These are phyloP conservation scores for Plectosphaerella sp. DNA, from an alignment of 2,329 filamentous ascomycete genomes.

Conservation along the genomic window DNA sequence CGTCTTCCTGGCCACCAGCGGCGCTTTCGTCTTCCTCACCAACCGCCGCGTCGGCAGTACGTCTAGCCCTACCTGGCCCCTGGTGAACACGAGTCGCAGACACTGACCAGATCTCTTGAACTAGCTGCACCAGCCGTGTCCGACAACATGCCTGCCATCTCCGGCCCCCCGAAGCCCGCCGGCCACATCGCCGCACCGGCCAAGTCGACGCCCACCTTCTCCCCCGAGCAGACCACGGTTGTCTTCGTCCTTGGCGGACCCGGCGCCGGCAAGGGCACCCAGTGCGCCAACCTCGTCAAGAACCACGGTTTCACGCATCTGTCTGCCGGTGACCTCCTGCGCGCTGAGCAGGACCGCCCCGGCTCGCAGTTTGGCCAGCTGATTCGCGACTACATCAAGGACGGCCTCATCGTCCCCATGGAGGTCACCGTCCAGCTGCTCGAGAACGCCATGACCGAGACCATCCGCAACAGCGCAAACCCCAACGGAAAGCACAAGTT, in stretches of 20 bases:
- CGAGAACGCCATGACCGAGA: constrained; percentile 83
- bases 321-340: constrained; percentile 86
- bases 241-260: constrained; percentile 95
- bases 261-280: constrained; percentile 93
- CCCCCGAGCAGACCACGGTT: constrained; percentile 74
- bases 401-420: constrained; percentile 97
- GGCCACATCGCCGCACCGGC: constrained; percentile 41
- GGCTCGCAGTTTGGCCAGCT: constrained; percentile 87
- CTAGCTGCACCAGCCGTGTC: constrained; percentile 7
- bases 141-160: constrained; percentile 32
- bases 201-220: constrained; percentile 66
- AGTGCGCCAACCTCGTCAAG: constrained; percentile 82
- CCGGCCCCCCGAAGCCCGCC: constrained; percentile 29
- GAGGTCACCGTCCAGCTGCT: constrained; percentile 92
- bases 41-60: constrained; percentile 29
- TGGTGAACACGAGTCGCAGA: constrained; percentile 2
- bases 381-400: constrained; percentile 89
- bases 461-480: constrained; percentile 44
- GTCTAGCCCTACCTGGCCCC: neutral
- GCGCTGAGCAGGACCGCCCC: constrained; percentile 84
- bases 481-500: constrained; percentile 55
- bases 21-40: constrained; percentile 45
- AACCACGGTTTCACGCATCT: constrained; percentile 92
- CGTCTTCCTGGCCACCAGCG: constrained; percentile 42
- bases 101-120: constrained; percentile 4